Base-by-base conservation (phyloP, 2,329 filamentous ascomycete species). In the Chaetomiaceae sp. region DNA sequence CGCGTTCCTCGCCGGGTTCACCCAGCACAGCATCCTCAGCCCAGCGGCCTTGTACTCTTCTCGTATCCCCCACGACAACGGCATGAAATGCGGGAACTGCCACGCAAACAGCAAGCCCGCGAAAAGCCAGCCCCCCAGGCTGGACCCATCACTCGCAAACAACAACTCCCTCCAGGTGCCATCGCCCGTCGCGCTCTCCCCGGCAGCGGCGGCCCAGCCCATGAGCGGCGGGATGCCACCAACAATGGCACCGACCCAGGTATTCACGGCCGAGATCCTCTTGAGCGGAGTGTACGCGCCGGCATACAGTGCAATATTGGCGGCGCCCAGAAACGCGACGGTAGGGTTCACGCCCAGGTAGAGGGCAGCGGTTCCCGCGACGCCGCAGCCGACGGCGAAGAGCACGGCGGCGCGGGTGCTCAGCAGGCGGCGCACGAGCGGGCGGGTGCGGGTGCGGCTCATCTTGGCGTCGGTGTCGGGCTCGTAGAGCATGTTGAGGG, bases 81-180 rank as follows among this genome's bases (percentile, higher is more conserved):
- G 86, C 78, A 96, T 97, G 73, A 99, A 99, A 70, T 99, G 93
- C 3, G 93, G 90, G 65, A 99, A 97, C 66, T 99, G 92, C 93
- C 93, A 99, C 12, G 90, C 86, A 59, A 96, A 95, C 5, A 99
- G 74, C 6, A 97, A 72, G 0, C 78, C 82, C 1, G 89, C 92
- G 13, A 96, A 74, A 1, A 97, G 72, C 93, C 93, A 99, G 4
- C 92, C 93, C 5, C 93, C 93, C 10, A 83, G 71, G 21, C 67
- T 82, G 63, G 66, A 84, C 65, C 62, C 87, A 58, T 81, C 78
- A 12, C 65, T 62, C 0, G 77, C 85, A 50, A 95, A 80, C 0
- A 95, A 73, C 34, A 95, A 77, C 64, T 93, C 89, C 43, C 79
- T 76, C 84, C 87, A 93, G 10, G 82, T 85, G 25, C 86, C 86